Base-by-base conservation (phyloP, 2,329 filamentous ascomycete genomes). In the Clonostachys solani region DNA sequence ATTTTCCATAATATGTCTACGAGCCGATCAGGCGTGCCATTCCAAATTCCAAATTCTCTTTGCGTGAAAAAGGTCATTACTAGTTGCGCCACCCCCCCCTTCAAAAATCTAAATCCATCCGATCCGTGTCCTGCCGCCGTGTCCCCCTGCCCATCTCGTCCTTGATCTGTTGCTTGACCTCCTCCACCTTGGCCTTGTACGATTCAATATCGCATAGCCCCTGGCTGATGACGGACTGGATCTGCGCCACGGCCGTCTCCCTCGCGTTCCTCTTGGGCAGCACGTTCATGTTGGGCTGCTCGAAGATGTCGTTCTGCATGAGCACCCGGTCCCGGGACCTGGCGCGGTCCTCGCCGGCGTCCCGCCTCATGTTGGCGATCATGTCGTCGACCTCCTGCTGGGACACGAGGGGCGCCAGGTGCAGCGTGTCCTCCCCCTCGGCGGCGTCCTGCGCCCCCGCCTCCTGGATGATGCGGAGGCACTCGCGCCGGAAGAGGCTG, bases 401-500 rank as follows among this genome's bases (percentile, higher is more conserved):
- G 12, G 41, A 43, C 34, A 16, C 18, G 16, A 13, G 23, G 18
- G 45, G 38, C 29, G 45, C 37, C 18, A 18, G 15, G 17, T n/a
- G 10, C 37, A 37, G 16, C 15, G 17, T n/a, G 5, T 44, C n/a
- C 13, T 29, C 33, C 16, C 12, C 16, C 33, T 18, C 29, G 18
- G 47, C 19, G 36, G 43, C 43, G 8, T 61, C 56, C 12, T 53
- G 52, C 37, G 47, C 52, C 8, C 48, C 50, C 9, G 52, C 53
- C 7, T 54, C 47, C 44, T 54, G 56, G 17, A 53, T 44, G 46
- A 67, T 52, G 46, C 66, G 66, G n/a, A 57, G 48, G 48, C 55
- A 58, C 45, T 69, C 64, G 34, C 60, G 63, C 33, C 54, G 52
- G 42, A 56, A 51, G 8, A 66, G 53, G 16, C 55, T 48, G 40